phyloP scores from a whole-genome alignment of 768 basidiomycete genomes.

The Pisolithus marmoratus region DNA sequence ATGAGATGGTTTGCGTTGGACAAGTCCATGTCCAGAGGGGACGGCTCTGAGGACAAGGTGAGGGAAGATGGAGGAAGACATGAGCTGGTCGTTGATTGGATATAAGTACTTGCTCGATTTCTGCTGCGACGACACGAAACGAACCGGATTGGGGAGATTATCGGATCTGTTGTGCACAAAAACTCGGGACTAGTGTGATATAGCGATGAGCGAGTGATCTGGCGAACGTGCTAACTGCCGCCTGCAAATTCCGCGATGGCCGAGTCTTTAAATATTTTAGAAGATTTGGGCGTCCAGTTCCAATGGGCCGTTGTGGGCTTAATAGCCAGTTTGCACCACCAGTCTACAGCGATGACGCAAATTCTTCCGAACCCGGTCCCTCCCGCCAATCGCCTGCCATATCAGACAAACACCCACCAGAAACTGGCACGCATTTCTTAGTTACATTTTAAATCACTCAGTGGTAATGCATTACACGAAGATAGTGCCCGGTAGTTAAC shows the following conservation, averaged over 20 bases:
- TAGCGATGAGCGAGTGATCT: not conserved
- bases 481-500: conserved; percentile 12
- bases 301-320: too few species aligned
- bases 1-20: conserved; percentile 68
- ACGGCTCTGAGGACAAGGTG: conserved; percentile 19
- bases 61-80: conserved; percentile 24
- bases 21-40: conserved; percentile 38
- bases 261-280: too few species aligned
- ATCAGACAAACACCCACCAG: not conserved
- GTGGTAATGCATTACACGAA: conserved; percentile 19
- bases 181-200: conserved; percentile 1
- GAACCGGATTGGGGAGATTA: conserved; percentile 28
- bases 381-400: not conserved
- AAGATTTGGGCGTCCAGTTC: too few species aligned
- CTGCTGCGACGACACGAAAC: conserved; percentile 15
- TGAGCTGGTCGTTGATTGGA: conserved; percentile 5
- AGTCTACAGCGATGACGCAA: not conserved
- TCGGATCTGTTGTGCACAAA: conserved; percentile 23
- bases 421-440: not conserved
- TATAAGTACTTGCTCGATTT: conserved; percentile 21
- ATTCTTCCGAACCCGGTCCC: not conserved
- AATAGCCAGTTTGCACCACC: not conserved
- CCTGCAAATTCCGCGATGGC: too few species aligned
- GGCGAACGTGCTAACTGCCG: not conserved
- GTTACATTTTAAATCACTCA: not conserved